Evolutionary conservation across 768 basidiomycete species (phyloP).

Genomic region (Leccinum uliginosum): DNA sequence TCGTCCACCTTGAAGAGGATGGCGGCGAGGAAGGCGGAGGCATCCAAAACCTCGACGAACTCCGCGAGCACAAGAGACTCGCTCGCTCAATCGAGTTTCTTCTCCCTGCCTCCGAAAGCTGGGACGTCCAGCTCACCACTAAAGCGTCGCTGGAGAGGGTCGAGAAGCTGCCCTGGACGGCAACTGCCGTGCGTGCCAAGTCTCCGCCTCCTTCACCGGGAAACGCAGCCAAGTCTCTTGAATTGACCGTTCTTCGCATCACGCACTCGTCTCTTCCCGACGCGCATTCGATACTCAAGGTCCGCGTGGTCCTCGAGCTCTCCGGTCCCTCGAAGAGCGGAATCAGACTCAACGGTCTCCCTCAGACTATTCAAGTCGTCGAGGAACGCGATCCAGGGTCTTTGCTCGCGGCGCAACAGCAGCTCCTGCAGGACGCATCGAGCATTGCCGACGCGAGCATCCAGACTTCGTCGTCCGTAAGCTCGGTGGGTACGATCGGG

Average conservation of each 20-base stretch:
- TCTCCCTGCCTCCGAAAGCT: constrained; percentile 73
- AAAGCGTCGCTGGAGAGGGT: constrained; percentile 71
- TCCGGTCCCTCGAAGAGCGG: constrained; percentile 66
- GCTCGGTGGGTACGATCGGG: constrained; percentile 44
- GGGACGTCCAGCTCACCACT: constrained; percentile 80
- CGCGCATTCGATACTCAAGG: constrained; percentile 77
- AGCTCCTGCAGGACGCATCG: constrained; percentile 63
- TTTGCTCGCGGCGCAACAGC: constrained; percentile 38
- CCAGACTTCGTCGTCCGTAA: constrained; percentile 58
- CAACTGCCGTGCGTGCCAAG: constrained; percentile 48
- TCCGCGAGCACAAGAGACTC: constrained; percentile 67
- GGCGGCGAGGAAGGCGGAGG: constrained; percentile 21
- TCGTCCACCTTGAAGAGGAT: constrained; percentile 66
- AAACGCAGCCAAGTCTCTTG: constrained; percentile 37
- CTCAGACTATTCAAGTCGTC: constrained; percentile 58
- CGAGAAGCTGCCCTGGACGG: constrained; percentile 71
- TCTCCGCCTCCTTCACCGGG: constrained; percentile 29
- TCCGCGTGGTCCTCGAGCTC: constrained; percentile 73
- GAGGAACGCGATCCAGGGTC: constrained; percentile 67
- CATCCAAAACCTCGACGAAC: constrained; percentile 54
- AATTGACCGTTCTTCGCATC: constrained; percentile 57
- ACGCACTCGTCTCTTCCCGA: constrained; percentile 69
- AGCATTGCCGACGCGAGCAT: constrained; percentile 67
- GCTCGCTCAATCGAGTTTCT: constrained; percentile 77
- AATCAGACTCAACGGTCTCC: constrained; percentile 82